Conservation (phyloP, 2,329 filamentous ascomycete genomes). For the Rasamsonia emersonii region DNA sequence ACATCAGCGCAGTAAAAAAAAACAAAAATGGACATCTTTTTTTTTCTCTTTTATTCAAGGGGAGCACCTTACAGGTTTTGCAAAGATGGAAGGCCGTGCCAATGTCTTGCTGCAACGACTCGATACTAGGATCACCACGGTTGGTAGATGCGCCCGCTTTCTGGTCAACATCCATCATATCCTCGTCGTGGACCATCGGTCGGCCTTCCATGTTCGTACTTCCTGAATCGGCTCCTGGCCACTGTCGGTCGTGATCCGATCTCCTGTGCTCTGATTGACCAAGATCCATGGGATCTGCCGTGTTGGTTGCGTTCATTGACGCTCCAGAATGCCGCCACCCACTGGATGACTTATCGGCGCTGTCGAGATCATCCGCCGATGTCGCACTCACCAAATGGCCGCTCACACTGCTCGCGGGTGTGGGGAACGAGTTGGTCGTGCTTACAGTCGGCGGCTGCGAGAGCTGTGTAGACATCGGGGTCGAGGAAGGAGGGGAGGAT, state of each 20-base stretch:
- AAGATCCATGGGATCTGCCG: conserved; percentile 11
- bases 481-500: conserved; percentile 33
- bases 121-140: conserved; percentile 25
- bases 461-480: conserved; percentile 34
- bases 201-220: conserved; percentile 14
- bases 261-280: conserved; percentile 22
- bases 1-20: conserved; percentile 15
- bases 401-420: conserved; percentile 37
- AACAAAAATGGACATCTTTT: conserved; percentile 29
- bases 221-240: conserved; percentile 12
- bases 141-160: conserved; percentile 14
- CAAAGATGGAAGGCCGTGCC: conserved; percentile 41
- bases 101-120: conserved; percentile 38
- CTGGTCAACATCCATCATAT: conserved; percentile 34
- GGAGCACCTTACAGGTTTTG: conserved; percentile 42
- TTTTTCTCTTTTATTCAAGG: conserved; percentile 19
- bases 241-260: conserved; percentile 27
- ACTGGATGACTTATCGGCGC: conserved; percentile 23
- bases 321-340: conserved; percentile 13
- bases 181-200: conserved; percentile 14
- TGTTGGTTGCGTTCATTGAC: conserved; percentile 6
- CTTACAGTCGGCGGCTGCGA: conserved; percentile 34
- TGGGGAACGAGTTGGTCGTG: conserved; percentile 35
- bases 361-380: conserved; percentile 27
- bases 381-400: conserved; percentile 23